These are phyloP conservation scores for Wickerhamomyces bovis DNA, from an alignment of 805 yeast species.

Conservation along the genomic window DNA sequence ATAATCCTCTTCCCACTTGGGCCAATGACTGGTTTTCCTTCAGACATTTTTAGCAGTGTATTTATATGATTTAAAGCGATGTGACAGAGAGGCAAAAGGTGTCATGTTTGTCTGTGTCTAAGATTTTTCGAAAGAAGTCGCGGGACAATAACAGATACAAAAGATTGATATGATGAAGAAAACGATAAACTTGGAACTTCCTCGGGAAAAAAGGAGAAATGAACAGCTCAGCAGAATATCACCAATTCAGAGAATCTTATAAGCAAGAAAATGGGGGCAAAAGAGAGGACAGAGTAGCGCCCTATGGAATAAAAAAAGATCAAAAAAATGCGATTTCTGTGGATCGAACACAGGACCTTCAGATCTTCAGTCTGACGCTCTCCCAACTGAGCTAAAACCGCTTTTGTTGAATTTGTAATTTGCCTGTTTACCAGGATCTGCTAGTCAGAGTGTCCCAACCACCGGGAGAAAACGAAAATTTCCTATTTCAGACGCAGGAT, in stretches of 20 bases:
- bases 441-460: too few relatives aligned
- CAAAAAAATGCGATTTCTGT: conserved; percentile 46
- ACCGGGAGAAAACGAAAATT: too few relatives aligned
- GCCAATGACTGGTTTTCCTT: conserved; percentile 40
- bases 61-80: not conserved
- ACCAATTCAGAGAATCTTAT: too few relatives aligned
- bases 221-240: too few relatives aligned
- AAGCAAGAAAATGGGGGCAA: too few relatives aligned
- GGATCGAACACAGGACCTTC: conserved; percentile 82
- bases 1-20: conserved; percentile 61
- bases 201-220: too few relatives aligned
- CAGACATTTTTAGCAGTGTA: not conserved
- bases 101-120: not conserved
- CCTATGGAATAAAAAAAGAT: not conserved
- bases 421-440: too few relatives aligned
- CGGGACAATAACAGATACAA: not conserved
- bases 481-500: too few relatives aligned
- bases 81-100: not conserved
- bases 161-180: too few relatives aligned
- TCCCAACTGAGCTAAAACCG: conserved; percentile 27
- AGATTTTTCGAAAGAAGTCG: not conserved
- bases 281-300: too few relatives aligned
- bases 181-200: too few relatives aligned
- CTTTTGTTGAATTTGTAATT: not conserved
- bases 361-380: conserved; percentile 39